These are phyloP conservation scores for Stagonosporopsis tanaceti DNA, from an alignment of 2,329 filamentous ascomycete genomes.

Conservation along the genomic window DNA sequence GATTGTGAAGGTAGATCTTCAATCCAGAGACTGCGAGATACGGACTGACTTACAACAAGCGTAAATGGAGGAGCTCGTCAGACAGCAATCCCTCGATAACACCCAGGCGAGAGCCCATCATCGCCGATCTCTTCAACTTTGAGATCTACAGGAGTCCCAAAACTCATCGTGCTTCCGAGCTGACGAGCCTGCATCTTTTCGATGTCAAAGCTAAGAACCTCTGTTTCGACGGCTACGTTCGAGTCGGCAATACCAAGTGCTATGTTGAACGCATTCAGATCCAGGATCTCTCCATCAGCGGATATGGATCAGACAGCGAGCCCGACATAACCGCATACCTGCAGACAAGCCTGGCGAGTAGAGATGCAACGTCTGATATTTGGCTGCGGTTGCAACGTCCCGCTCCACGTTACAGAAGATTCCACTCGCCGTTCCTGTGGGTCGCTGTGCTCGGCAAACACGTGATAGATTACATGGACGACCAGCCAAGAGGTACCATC, in stretches of 20 bases:
- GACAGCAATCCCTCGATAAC: background rate
- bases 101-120: constrained; percentile 14
- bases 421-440: constrained; percentile 72
- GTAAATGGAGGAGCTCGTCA: background rate
- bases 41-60: background rate
- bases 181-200: constrained; percentile 31
- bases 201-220: constrained; percentile 29
- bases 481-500: constrained; percentile 46
- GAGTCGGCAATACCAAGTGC: constrained; percentile 49
- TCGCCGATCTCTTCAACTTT: constrained; percentile 33
- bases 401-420: constrained; percentile 67
- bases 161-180: constrained; percentile 17
- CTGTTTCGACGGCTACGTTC: constrained; percentile 52
- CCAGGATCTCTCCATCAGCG: constrained; percentile 67
- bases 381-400: constrained; percentile 72
- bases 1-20: constrained; percentile 18
- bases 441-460: constrained; percentile 75
- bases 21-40: too few species aligned
- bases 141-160: constrained; percentile 34
- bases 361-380: constrained; percentile 49
- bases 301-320: constrained; percentile 64
- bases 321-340: constrained; percentile 69
- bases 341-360: constrained; percentile 56
- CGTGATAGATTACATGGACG: constrained; percentile 70
- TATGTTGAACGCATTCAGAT: constrained; percentile 68